phyloP scores from a whole-genome alignment of 148 eudicot species.

The Vaccinium vitisidaea region DNA sequence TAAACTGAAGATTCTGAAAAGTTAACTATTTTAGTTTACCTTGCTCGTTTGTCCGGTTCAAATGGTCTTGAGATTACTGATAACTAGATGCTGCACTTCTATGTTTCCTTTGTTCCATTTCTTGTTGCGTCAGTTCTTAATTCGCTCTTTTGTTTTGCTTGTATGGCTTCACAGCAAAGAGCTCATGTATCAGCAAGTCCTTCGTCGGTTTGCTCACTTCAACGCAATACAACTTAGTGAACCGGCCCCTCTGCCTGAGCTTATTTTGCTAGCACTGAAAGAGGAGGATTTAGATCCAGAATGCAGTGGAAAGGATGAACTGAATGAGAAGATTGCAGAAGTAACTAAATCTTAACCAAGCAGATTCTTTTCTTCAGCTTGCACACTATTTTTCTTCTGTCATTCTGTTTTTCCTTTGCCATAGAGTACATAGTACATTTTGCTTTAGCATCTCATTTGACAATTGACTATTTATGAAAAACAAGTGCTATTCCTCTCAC shows the following conservation, averaged over 20 bases:
- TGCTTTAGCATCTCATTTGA: not conserved
- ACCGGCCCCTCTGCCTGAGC: slow-evolving; percentile 69
- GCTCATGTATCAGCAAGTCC: slow-evolving; percentile 96
- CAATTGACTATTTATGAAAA: not conserved
- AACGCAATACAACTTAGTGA: slow-evolving; percentile 93
- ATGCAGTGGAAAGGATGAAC: slow-evolving; percentile 54
- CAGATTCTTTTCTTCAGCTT: not conserved
- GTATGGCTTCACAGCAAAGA: slow-evolving; percentile 68
- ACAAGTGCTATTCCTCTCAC: not conserved
- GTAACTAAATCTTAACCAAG: slow-evolving; percentile 30
- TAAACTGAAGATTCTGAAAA: slow-evolving; percentile 9
- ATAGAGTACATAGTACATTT: not conserved
- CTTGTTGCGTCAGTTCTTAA: not conserved
- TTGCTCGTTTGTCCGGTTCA: slow-evolving; percentile 2
- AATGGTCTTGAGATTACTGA: slow-evolving; percentile 12
- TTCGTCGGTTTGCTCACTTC: slow-evolving; percentile 91
- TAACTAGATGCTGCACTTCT: slow-evolving; percentile 7
- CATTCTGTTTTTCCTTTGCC: not conserved
- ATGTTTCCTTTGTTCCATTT: not conserved
- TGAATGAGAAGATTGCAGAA: slow-evolving; percentile 76
- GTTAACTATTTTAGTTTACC: slow-evolving; percentile 1
- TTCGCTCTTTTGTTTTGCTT: slow-evolving; percentile 20
- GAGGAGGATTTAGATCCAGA: slow-evolving; percentile 76
- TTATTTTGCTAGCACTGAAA: slow-evolving; percentile 68
- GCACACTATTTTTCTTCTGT: slow-evolving; percentile 10